Conservation (phyloP, 2,329 filamentous ascomycete genomes). For the Knufia fluminis region DNA sequence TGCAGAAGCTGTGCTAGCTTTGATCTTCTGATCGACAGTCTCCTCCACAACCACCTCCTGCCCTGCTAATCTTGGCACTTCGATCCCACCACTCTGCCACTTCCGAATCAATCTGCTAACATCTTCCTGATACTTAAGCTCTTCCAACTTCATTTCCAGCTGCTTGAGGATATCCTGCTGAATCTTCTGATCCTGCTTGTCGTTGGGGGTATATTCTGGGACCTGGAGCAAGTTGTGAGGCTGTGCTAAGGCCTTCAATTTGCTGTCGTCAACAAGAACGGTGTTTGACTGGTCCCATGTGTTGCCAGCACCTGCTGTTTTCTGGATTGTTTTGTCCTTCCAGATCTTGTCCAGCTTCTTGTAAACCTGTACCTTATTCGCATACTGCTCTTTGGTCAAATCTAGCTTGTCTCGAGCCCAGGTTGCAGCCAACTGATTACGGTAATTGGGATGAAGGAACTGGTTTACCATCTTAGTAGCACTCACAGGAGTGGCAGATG, state of each 20-base stretch:
- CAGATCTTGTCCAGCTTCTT: constrained; percentile 72
- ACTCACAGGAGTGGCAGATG: constrained; percentile 67
- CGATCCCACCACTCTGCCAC: constrained; percentile 25
- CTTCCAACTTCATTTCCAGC: constrained; percentile 46
- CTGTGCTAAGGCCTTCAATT: constrained; percentile 70
- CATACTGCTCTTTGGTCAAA: constrained; percentile 56
- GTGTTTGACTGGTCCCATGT: constrained; percentile 78
- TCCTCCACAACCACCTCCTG: constrained; percentile 7
- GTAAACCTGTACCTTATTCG: constrained; percentile 70
- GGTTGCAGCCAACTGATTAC: constrained; percentile 51
- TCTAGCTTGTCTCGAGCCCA: constrained; percentile 74
- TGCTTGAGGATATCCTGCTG: constrained; percentile 36
- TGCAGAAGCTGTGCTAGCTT: neutral
- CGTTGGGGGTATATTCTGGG: constrained; percentile 58
- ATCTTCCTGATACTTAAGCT: constrained; percentile 40
- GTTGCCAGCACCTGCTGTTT: constrained; percentile 29
- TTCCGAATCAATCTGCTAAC: constrained; percentile 35
- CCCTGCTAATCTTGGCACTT: neutral
- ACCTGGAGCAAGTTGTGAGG: constrained; percentile 74
- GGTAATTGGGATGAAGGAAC: constrained; percentile 50
- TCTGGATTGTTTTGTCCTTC: constrained; percentile 40
- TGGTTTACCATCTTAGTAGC: constrained; percentile 58
- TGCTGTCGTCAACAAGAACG: constrained; percentile 76
- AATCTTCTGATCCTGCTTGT: constrained; percentile 29
- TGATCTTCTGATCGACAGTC: neutral